Evolutionary conservation across 345 rosid species (phyloP), one percentile per base, ranked within the genome.

Genomic region (Citrus glauca): DNA sequence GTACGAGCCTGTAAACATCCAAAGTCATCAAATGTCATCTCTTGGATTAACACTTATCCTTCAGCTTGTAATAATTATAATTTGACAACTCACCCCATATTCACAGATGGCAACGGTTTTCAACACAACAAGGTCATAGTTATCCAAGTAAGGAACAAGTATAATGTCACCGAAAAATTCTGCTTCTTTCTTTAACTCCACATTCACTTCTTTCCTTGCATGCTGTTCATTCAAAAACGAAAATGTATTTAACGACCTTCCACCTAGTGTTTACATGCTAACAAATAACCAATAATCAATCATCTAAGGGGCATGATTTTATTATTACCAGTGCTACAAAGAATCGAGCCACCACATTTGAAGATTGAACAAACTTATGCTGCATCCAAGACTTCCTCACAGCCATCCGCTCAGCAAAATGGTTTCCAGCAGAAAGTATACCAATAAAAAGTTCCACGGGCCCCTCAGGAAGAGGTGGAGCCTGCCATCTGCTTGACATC

Each of bases 381-480:
- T 90, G 98, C 96, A 95, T 92, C 99, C 99, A 95, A 11, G 98
- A 87, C 84, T 87, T 95, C 87, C 99, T 91, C 77, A 90, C 93
- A 14, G 99, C 98, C 99, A 95, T 95, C 73, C 99, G 87, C 86
- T 95, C 99, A 11, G 91, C 85, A 66, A 95, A 95, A 87, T 95
- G 98, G 82, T 92, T 95, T 75, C 98, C 99, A 0, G 98, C 97
- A 1, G 99, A 95, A 72, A 95, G 99, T 77, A 95, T 82, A 63
- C 99, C 99, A 1, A 93, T 88, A 61, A 93, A 95, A 69, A 95
- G 82, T 81, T 93, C 94, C 79, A 89, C 91, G 48, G 92, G 80
- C 42, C 83, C 84, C 78, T 85, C 81, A 1, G 91, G 82, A 81
- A 91, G 85, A 72, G 88, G 81, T 62, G 98, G 95, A 25, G 98